These are phyloP conservation scores for Phialocephala sp. DNA, from an alignment of 2,329 filamentous ascomycete genomes.

Conservation along the genomic window DNA sequence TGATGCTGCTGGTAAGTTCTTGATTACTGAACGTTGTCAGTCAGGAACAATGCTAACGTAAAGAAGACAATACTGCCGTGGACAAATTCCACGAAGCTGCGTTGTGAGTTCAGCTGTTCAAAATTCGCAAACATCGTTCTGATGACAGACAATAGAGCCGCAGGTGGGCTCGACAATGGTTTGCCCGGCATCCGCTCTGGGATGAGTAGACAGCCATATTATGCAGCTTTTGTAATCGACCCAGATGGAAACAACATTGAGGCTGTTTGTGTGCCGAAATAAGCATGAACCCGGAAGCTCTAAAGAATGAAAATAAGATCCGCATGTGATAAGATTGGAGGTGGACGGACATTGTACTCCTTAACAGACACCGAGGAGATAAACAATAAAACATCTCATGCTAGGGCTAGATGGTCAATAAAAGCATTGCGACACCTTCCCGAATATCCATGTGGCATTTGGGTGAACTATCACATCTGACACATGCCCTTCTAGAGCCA, in stretches of 20 bases:
- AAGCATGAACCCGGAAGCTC: background rate
- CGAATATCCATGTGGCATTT: background rate
- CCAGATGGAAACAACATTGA: conserved; percentile 33
- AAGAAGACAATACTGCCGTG: conserved; percentile 21
- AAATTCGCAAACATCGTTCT: background rate
- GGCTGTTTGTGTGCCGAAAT: conserved; percentile 31
- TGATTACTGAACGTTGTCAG: background rate
- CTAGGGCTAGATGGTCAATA: background rate
- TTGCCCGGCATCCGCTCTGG: conserved; percentile 29
- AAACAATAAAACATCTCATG: background rate
- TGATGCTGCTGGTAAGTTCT: conserved; percentile 24
- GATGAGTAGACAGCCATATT: conserved; percentile 31
- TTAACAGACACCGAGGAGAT: background rate
- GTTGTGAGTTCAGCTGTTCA: conserved; percentile 18
- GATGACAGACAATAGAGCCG: conserved; percentile 18
- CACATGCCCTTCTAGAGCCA: background rate
- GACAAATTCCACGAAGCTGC: conserved; percentile 27
- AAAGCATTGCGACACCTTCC: conserved; percentile 1
- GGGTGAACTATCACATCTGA: conserved; percentile 5
- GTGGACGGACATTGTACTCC: conserved; percentile 1
- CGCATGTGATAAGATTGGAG: background rate
- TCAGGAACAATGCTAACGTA: conserved; percentile 14
- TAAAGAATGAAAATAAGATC: background rate
- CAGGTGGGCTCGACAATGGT: conserved; percentile 30
- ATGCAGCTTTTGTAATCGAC: conserved; percentile 29